A percentile compares a stretch with the other conserved stretches of the same genome.
These are phyloP conservation scores for Tulasnella sp. DNA, from an alignment of 768 basidiomycete genomes.

Conservation along the genomic window DNA sequence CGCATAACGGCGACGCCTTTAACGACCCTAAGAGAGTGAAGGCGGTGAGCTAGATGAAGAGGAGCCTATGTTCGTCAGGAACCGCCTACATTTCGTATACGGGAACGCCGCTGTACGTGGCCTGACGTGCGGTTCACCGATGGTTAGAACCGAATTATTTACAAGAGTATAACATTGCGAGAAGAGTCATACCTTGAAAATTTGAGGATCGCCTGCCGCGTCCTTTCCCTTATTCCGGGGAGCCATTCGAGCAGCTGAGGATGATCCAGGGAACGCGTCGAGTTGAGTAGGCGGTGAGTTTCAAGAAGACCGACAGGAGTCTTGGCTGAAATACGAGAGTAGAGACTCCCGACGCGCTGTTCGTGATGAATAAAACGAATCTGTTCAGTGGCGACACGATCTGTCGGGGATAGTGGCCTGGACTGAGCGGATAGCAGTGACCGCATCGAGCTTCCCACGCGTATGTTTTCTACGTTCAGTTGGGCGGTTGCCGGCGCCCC, in stretches of 20 bases:
- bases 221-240: conserved; percentile 24
- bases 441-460: background rate
- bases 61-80: conserved; percentile 32
- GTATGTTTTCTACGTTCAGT: background rate
- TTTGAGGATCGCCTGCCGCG: conserved; percentile 53
- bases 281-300: background rate
- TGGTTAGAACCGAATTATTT: background rate
- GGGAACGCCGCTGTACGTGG: conserved; percentile 90
- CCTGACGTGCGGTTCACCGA: conserved; percentile 52
- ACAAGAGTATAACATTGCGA: no score
- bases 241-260: background rate
- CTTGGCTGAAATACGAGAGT: background rate
- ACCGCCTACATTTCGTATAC: conserved; percentile 84
- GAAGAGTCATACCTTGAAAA: conserved; percentile 69
- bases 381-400: background rate
- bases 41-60: conserved; percentile 46
- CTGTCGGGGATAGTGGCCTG: background rate
- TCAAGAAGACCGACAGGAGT: background rate
- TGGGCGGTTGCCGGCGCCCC: background rate
- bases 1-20: conserved; percentile 98
- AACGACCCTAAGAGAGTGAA: conserved; percentile 67
- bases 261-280: background rate
- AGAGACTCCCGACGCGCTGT: background rate
- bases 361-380: background rate
- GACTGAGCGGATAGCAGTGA: background rate